These are phyloP conservation scores for Syzygium aromaticum DNA, from an alignment of 345 rosid species.

Conservation along the genomic window DNA sequence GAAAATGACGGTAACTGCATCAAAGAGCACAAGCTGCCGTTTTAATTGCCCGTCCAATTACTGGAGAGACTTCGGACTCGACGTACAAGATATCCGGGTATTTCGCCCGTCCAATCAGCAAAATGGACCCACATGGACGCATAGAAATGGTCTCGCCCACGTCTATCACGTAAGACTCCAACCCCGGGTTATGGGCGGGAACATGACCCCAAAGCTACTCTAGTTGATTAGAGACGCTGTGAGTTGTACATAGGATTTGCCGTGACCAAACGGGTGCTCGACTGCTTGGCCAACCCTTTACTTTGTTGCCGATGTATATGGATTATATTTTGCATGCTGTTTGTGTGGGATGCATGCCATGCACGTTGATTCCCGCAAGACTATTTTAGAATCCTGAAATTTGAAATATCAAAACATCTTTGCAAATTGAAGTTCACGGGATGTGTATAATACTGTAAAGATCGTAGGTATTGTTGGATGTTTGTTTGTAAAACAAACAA, in stretches of 20 bases:
- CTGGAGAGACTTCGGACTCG: not conserved
- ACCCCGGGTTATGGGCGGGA: not conserved
- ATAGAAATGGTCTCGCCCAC: not conserved
- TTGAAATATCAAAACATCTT: not conserved
- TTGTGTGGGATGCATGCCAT: not conserved
- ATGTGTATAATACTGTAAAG: not conserved
- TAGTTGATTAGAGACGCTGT: not conserved
- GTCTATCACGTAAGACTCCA: not conserved
- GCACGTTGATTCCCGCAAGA: not conserved
- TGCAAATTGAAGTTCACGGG: not conserved
- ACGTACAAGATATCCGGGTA: not conserved
- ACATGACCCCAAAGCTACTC: not conserved
- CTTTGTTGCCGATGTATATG: not conserved
- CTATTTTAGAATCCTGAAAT: not conserved
- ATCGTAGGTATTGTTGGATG: no score
- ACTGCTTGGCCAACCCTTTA: not conserved
- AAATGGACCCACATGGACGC: not conserved
- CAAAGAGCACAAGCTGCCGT: not conserved
- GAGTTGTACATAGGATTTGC: not conserved
- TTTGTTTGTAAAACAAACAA: no score
- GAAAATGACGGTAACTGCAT: not conserved
- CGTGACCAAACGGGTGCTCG: not conserved
- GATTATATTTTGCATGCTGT: not conserved
- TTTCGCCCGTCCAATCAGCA: not conserved
- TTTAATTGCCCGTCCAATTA: not conserved